Evolutionary conservation across 441 rosid species (phyloP).

Genomic region (Corymbia citriodora): DNA sequence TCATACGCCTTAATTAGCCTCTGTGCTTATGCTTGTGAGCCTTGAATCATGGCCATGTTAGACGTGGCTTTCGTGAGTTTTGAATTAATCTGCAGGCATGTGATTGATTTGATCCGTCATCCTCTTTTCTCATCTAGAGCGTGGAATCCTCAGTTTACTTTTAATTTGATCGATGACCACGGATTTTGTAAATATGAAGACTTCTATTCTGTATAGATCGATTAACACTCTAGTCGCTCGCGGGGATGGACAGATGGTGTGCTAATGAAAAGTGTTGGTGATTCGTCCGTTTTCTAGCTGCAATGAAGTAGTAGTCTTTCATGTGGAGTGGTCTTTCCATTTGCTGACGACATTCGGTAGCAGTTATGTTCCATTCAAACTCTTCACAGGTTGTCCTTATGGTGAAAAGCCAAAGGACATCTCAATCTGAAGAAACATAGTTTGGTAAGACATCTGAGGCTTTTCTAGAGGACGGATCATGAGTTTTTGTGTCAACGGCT

Average conservation of each 20-base stretch:
- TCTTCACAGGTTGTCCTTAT: background rate
- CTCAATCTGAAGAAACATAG: background rate
- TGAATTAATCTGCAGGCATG: background rate
- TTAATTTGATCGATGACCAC: background rate
- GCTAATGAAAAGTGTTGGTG: background rate
- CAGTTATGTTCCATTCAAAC: background rate
- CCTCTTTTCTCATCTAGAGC: background rate
- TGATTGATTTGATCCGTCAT: background rate
- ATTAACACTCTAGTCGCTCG: background rate
- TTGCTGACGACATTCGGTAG: background rate
- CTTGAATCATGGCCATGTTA: background rate
- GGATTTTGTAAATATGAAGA: background rate
- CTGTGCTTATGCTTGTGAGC: background rate
- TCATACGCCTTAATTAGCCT: background rate
- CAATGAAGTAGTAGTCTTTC: background rate
- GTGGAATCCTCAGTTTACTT: background rate
- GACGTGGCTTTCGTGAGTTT: background rate
- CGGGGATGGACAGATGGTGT: accelerated
- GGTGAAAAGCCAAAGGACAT: background rate
- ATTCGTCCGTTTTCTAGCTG: background rate
- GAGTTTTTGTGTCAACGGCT: background rate
- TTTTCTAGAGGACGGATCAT: background rate
- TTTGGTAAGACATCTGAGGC: background rate
- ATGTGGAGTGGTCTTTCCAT: background rate
- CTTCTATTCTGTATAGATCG: background rate